These are phyloP conservation scores for Xylaria nigripes DNA, from an alignment of 495 filamentous ascomycete genomes.

Conservation along the genomic window DNA sequence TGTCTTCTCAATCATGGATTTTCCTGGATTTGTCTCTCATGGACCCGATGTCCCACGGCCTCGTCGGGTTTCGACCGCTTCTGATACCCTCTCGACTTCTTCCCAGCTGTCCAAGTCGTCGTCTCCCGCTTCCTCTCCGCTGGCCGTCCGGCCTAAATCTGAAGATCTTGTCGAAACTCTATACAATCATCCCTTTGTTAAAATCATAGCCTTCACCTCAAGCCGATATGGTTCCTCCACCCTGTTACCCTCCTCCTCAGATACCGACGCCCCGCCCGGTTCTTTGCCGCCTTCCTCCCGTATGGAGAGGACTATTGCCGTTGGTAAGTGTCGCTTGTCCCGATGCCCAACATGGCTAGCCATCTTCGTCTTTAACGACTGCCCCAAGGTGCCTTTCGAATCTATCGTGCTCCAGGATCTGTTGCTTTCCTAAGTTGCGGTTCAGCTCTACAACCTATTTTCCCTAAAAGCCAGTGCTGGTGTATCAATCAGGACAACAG, in stretches of 20 bases:
- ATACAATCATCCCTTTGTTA: slow-evolving; percentile 57
- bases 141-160: slow-evolving; percentile 15
- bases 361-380: slow-evolving; percentile 10
- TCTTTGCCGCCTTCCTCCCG: slow-evolving; percentile 66
- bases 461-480: slow-evolving; percentile 87
- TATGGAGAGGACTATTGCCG: slow-evolving; percentile 73
- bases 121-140: slow-evolving; percentile 1
- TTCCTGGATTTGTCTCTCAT: background rate
- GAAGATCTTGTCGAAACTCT: slow-evolving; percentile 54
- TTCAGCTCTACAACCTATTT: slow-evolving; percentile 67
- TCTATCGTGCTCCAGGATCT: slow-evolving; percentile 73
- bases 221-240: slow-evolving; percentile 31
- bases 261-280: slow-evolving; percentile 34
- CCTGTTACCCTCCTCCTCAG: slow-evolving; percentile 22
- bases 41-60: slow-evolving; percentile 19
- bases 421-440: slow-evolving; percentile 82
- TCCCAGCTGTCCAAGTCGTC: slow-evolving; percentile 5
- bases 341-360: background rate
- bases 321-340: slow-evolving; percentile 43
- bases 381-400: slow-evolving; percentile 56
- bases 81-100: slow-evolving; percentile 18
- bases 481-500: slow-evolving; percentile 73
- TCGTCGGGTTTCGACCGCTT: slow-evolving; percentile 37
- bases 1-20: slow-evolving; percentile 13
- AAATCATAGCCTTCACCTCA: slow-evolving; percentile 58